phyloP scores from a whole-genome alignment of 768 basidiomycete species.

The Ramaria sp. region DNA sequence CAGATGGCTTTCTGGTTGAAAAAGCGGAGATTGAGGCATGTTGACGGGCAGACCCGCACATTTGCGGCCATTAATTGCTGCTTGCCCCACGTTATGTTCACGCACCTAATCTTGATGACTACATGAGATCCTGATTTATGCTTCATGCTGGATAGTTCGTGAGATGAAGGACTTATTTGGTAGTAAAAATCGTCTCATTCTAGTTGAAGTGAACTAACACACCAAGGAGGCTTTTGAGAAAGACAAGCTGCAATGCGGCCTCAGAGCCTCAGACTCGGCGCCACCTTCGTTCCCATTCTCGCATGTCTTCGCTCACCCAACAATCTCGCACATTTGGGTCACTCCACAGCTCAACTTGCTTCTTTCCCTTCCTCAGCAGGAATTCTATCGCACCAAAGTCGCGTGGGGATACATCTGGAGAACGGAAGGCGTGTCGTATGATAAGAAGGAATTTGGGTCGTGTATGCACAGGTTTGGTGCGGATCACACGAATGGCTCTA shows the following conservation, averaged over 20 bases:
- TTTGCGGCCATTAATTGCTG: not conserved
- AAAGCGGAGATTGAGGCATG: not conserved
- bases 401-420: slow-evolving; percentile 57
- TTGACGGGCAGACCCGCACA: not conserved
- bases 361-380: slow-evolving; percentile 54
- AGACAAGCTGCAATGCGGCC: too few species aligned
- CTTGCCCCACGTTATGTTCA: too few species aligned
- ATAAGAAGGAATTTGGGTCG: slow-evolving; percentile 58
- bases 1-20: slow-evolving; percentile 38
- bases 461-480: slow-evolving; percentile 48
- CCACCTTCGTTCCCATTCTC: slow-evolving; percentile 35
- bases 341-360: slow-evolving; percentile 65
- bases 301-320: slow-evolving; percentile 63
- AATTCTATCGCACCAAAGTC: slow-evolving; percentile 66
- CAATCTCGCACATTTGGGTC: slow-evolving; percentile 59
- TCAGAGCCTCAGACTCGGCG: not conserved
- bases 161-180: too few species aligned
- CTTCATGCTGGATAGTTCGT: too few species aligned
- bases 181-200: too few species aligned
- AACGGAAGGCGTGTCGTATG: slow-evolving; percentile 59
- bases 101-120: too few species aligned
- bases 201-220: too few species aligned
- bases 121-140: too few species aligned
- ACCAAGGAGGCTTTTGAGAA: too few species aligned
- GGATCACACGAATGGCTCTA: slow-evolving; percentile 70